Conservation (phyloP, 2,329 filamentous ascomycete species). For the Teratosphaeriaceae sp. region DNA sequence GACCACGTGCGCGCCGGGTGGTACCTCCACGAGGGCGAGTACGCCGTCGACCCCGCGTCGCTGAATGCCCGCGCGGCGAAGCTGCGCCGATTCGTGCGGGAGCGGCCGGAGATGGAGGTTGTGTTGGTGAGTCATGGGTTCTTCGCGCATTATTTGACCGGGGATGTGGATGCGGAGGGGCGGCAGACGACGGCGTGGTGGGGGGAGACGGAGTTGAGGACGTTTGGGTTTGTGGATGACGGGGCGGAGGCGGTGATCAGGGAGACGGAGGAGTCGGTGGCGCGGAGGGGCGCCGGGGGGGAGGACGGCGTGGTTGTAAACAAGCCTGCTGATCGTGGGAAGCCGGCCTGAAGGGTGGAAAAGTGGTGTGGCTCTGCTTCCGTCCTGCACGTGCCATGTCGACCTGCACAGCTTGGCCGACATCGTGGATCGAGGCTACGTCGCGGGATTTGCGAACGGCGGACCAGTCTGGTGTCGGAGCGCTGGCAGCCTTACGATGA, state of each 20-base stretch:
- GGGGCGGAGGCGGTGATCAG: conserved; percentile 20
- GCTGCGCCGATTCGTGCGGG: conserved; percentile 20
- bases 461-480: no score
- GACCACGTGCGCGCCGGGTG: conserved; percentile 21
- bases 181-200: conserved; percentile 26
- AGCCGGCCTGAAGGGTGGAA: not conserved
- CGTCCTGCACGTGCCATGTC: no score
- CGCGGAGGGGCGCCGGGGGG: conserved; percentile 8
- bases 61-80: conserved; percentile 20
- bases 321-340: conserved; percentile 4
- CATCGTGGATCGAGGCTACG: no score
- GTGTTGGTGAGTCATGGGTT: conserved; percentile 25
- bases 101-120: conserved; percentile 22
- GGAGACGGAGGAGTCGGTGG: conserved; percentile 22
- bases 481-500: no score
- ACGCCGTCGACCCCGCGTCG: conserved; percentile 17
- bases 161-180: conserved; percentile 23
- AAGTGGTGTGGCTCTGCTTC: no score
- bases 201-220: conserved; percentile 25
- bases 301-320: conserved; percentile 2
- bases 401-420: no score
- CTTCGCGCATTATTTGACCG: conserved; percentile 25
- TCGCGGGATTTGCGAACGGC: no score
- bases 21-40: conserved; percentile 24
- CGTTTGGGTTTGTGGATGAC: conserved; percentile 20